Evolutionary conservation across 2,329 filamentous ascomycete species (phyloP).

Genomic region (Aureobasidium sp.): DNA sequence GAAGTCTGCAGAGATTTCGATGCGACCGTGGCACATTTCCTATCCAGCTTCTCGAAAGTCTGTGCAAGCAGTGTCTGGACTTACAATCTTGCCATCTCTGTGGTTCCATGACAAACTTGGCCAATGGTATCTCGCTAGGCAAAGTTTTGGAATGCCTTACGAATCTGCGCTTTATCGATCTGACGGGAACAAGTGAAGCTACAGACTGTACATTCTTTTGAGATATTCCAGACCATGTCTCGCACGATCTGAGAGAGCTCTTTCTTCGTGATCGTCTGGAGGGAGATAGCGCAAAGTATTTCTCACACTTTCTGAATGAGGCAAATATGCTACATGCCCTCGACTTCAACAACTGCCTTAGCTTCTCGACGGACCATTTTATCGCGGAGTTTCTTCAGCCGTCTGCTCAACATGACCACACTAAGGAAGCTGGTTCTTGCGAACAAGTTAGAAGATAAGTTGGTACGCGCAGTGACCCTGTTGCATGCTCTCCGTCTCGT

Average conservation of each 20-base stretch:
- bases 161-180: not conserved
- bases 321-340: not conserved
- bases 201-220: not conserved
- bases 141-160: not conserved
- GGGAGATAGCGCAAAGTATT: not conserved
- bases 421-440: not conserved
- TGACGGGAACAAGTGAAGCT: not conserved
- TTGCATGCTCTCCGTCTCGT: no score
- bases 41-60: not conserved
- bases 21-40: not conserved
- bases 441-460: not conserved
- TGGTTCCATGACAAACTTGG: not conserved
- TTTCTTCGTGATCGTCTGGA: not conserved
- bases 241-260: not conserved
- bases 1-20: not conserved
- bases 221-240: not conserved
- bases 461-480: not conserved
- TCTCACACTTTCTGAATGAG: not conserved
- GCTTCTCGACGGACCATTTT: not conserved
- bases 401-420: not conserved
- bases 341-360: not conserved
- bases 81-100: not conserved
- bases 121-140: not conserved
- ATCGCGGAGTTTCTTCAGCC: not conserved
- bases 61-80: not conserved